These are phyloP conservation scores for Thielaviopsis punctulata DNA, from an alignment of 2,329 filamentous ascomycete species.

Conservation along the genomic window DNA sequence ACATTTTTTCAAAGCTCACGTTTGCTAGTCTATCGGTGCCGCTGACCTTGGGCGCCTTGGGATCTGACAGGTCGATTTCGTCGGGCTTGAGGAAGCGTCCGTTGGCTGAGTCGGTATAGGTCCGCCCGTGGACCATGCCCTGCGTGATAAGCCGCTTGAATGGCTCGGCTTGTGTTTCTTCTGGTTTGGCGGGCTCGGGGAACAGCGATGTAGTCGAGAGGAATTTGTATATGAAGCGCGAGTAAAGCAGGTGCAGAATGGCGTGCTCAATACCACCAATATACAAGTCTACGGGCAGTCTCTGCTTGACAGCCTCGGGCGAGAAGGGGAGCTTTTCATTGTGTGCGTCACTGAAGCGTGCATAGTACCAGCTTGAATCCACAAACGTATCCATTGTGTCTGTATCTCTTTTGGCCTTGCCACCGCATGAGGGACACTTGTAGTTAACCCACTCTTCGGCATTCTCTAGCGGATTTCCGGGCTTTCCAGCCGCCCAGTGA, in stretches of 20 bases:
- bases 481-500: slow-evolving; percentile 50
- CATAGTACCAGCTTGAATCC: slow-evolving; percentile 87
- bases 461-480: slow-evolving; percentile 60
- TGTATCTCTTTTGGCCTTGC: slow-evolving; percentile 61
- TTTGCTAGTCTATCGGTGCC: slow-evolving; percentile 40
- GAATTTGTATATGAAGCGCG: slow-evolving; percentile 82
- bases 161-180: slow-evolving; percentile 36
- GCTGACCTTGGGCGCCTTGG: slow-evolving; percentile 40
- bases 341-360: slow-evolving; percentile 57
- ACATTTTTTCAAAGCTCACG: slow-evolving; percentile 78
- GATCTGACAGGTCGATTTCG: slow-evolving; percentile 49
- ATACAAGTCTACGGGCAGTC: slow-evolving; percentile 71
- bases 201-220: slow-evolving; percentile 39
- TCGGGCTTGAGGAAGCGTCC: slow-evolving; percentile 61
- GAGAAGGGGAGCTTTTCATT: slow-evolving; percentile 47
- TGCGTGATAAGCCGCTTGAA: slow-evolving; percentile 73
- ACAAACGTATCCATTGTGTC: slow-evolving; percentile 97
- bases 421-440: slow-evolving; percentile 54
- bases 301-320: slow-evolving; percentile 31
- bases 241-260: slow-evolving; percentile 75
- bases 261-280: slow-evolving; percentile 82
- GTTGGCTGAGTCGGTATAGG: slow-evolving; percentile 55
- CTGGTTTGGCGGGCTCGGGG: slow-evolving; percentile 21
- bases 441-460: slow-evolving; percentile 59
- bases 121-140: slow-evolving; percentile 86